Evolutionary conservation across 208 protist species (phyloP).

Genomic region (Entamoeba dispar): DNA sequence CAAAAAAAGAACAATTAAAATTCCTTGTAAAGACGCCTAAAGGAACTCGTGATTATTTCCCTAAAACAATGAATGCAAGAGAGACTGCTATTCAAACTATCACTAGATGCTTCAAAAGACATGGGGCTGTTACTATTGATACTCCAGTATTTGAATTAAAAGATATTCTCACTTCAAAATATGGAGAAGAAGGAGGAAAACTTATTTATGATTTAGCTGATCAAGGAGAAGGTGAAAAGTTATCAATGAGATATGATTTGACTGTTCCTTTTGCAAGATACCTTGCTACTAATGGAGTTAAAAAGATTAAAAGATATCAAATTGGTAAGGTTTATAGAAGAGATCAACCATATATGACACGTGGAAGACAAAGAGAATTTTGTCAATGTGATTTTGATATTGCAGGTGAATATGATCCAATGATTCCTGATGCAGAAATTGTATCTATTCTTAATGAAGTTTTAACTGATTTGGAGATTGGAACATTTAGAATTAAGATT

Average conservation of each 20-base stretch:
- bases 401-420: slow-evolving; percentile 44
- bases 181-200: slow-evolving; percentile 60
- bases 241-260: slow-evolving; percentile 58
- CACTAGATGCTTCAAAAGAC: slow-evolving; percentile 46
- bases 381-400: slow-evolving; percentile 71
- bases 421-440: slow-evolving; percentile 55
- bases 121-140: slow-evolving; percentile 56
- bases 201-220: slow-evolving; percentile 60
- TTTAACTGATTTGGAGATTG: slow-evolving; percentile 41
- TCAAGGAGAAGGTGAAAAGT: slow-evolving; percentile 52
- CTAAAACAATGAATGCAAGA: slow-evolving; percentile 48
- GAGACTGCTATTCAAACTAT: slow-evolving; percentile 49
- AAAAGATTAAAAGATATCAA: slow-evolving; percentile 56
- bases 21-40: not conserved
- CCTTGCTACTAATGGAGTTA: slow-evolving; percentile 43
- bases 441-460: slow-evolving; percentile 46
- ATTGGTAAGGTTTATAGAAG: slow-evolving; percentile 59
- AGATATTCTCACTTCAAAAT: slow-evolving; percentile 57
- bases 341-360: slow-evolving; percentile 48
- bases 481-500: slow-evolving; percentile 45
- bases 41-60: slow-evolving; percentile 50
- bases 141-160: slow-evolving; percentile 63
- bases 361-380: slow-evolving; percentile 60
- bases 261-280: slow-evolving; percentile 52
- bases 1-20: not conserved